Conservation (phyloP, 768 basidiomycete genomes). For the Podaxis sp. region DNA sequence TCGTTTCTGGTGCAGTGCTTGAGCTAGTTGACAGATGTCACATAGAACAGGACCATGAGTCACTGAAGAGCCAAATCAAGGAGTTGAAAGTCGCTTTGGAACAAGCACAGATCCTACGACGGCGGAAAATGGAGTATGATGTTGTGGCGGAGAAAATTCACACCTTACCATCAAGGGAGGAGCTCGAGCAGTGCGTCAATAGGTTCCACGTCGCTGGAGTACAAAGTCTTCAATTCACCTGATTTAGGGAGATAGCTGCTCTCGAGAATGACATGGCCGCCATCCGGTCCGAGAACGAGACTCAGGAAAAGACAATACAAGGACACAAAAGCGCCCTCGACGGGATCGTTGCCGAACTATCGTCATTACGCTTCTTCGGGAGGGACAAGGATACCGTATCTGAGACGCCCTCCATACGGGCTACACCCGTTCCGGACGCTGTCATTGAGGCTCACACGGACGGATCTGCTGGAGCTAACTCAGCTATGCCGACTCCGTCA, state of each 20-base stretch:
- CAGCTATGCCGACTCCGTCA: slow-evolving; percentile 13
- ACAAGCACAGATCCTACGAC: slow-evolving; percentile 71
- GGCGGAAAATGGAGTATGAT: slow-evolving; percentile 85
- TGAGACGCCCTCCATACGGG: slow-evolving; percentile 35
- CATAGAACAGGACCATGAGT: slow-evolving; percentile 68
- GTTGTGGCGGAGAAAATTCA: slow-evolving; percentile 80
- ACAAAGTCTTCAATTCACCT: neutral
- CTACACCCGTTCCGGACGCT: slow-evolving; percentile 36
- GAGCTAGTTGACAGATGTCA: slow-evolving; percentile 5
- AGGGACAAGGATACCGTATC: slow-evolving; percentile 59
- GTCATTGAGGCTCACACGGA: slow-evolving; percentile 12
- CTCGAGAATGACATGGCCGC: slow-evolving; percentile 78
- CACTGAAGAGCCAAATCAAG: slow-evolving; percentile 64
- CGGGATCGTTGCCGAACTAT: slow-evolving; percentile 56
- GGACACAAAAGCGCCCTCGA: slow-evolving; percentile 68
- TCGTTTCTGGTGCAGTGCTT: slow-evolving; percentile 2
- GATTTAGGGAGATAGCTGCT: slow-evolving; percentile 54
- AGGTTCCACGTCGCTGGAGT: neutral
- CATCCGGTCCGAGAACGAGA: slow-evolving; percentile 71
- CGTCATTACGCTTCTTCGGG: slow-evolving; percentile 58
- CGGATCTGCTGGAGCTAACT: neutral
- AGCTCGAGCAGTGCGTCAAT: slow-evolving; percentile 66
- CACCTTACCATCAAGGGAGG: slow-evolving; percentile 68
- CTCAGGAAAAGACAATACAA: slow-evolving; percentile 60
- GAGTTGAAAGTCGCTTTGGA: slow-evolving; percentile 74